Conservation (phyloP, 352 stramenopile genomes). For the Pythium sp. region DNA sequence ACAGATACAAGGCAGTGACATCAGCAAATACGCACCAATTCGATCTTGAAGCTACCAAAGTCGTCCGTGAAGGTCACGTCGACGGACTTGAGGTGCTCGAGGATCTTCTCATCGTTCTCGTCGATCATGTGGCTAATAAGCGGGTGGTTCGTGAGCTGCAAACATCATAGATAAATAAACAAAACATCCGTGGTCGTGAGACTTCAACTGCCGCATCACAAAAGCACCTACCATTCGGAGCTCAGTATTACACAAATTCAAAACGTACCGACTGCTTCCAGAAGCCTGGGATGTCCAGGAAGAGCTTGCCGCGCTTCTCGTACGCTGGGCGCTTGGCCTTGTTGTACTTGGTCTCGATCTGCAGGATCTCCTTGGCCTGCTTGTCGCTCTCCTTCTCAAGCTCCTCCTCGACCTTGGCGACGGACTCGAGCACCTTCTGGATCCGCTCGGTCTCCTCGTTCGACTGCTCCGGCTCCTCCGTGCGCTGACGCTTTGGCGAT, state of each 20-base stretch:
- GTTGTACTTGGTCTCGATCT: conserved; percentile 80
- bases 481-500: conserved; percentile 77
- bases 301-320: conserved; percentile 62
- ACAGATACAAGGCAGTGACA: background rate
- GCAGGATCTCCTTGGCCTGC: conserved; percentile 61
- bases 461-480: conserved; percentile 37
- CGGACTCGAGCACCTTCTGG: conserved; percentile 51
- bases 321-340: conserved; percentile 57
- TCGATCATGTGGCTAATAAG: conserved; percentile 44
- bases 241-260: background rate
- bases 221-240: background rate
- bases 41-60: conserved; percentile 69
- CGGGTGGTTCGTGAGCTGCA: conserved; percentile 69
- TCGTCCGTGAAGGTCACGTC: conserved; percentile 68
- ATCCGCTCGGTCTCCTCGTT: conserved; percentile 38
- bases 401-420: conserved; percentile 55
- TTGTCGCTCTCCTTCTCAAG: conserved; percentile 65
- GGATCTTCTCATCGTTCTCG: conserved; percentile 48
- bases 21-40: conserved; percentile 12
- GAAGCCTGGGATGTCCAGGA: conserved; percentile 64
- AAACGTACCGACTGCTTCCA: conserved; percentile 73
- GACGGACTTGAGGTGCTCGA: conserved; percentile 50
- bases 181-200: conserved; percentile 5
- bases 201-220: background rate
- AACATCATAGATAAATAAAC: conserved; percentile 1